Conservation (phyloP, 306 rosid species). For the Urtica urens region DNA sequence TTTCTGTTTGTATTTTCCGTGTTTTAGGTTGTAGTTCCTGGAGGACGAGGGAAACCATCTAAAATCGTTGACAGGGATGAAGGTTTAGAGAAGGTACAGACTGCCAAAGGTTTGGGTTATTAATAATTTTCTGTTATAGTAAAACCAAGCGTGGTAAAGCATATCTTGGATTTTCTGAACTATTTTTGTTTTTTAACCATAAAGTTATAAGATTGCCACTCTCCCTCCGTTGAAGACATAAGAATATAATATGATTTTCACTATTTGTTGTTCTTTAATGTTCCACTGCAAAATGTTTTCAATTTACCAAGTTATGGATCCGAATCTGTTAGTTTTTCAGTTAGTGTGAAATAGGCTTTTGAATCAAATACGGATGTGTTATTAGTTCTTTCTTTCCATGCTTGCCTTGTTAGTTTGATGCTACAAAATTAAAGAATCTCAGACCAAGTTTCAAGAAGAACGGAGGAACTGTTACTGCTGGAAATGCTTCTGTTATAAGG, state of each 20-base stretch:
- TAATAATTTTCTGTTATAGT: not conserved
- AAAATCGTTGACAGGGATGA: conserved; percentile 63
- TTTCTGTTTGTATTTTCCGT: conserved; percentile 18
- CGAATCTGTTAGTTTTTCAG: too few species aligned
- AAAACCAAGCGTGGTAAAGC: too few species aligned
- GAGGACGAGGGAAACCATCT: conserved; percentile 60
- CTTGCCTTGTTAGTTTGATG: conserved; percentile 57
- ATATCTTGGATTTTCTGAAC: too few species aligned
- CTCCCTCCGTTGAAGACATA: too few species aligned
- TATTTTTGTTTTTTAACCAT: too few species aligned
- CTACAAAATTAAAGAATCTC: conserved; percentile 64
- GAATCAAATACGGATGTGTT: too few species aligned
- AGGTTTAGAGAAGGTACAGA: conserved; percentile 66
- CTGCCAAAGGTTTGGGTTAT: conserved; percentile 13
- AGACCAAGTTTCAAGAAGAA: conserved; percentile 70
- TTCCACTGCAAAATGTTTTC: too few species aligned
- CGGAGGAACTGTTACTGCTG: conserved; percentile 87
- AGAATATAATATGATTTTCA: too few species aligned
- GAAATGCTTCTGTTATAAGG: conserved; percentile 89
- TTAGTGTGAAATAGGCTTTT: too few species aligned
- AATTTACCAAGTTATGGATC: too few species aligned
- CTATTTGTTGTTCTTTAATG: too few species aligned
- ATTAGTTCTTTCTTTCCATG: not conserved
- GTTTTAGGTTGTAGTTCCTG: conserved; percentile 60
- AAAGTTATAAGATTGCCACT: too few species aligned